Conservation (phyloP, 2,329 filamentous ascomycete species). For the Xylaria sp. region DNA sequence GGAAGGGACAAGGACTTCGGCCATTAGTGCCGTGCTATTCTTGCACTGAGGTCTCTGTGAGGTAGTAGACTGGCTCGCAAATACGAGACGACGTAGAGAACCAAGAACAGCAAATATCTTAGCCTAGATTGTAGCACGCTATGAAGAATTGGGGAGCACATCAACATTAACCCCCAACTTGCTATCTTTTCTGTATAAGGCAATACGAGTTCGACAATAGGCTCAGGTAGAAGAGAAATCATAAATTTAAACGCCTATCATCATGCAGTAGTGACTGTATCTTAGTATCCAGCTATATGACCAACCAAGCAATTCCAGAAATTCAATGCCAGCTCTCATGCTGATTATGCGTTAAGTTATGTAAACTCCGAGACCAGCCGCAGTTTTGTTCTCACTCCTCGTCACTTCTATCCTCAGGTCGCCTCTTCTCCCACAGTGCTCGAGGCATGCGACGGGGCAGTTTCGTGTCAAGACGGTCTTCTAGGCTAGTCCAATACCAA, state of each 20-base stretch:
- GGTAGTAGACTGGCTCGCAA: background rate
- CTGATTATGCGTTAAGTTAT: background rate
- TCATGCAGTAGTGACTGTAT: constrained; percentile 8
- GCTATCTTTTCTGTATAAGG: background rate
- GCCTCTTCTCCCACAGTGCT: background rate
- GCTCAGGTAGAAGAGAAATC: background rate
- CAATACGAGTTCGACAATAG: background rate
- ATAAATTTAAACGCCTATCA: background rate
- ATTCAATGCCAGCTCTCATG: background rate
- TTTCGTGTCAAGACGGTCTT: constrained; percentile 5
- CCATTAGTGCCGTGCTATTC: background rate
- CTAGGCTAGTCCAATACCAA: background rate
- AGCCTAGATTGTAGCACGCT: no score
- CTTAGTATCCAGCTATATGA: constrained; percentile 7
- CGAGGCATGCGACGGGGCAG: background rate
- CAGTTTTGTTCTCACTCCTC: background rate
- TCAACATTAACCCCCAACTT: background rate
- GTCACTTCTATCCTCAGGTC: background rate
- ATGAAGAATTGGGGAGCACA: background rate
- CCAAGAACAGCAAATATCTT: background rate
- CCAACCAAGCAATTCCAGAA: background rate
- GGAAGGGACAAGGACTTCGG: background rate
- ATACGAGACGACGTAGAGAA: background rate
- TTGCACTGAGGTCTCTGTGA: background rate
- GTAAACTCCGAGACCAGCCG: background rate